These are phyloP conservation scores for Collybia sp. DNA, from an alignment of 768 basidiomycete species.

Conservation along the genomic window DNA sequence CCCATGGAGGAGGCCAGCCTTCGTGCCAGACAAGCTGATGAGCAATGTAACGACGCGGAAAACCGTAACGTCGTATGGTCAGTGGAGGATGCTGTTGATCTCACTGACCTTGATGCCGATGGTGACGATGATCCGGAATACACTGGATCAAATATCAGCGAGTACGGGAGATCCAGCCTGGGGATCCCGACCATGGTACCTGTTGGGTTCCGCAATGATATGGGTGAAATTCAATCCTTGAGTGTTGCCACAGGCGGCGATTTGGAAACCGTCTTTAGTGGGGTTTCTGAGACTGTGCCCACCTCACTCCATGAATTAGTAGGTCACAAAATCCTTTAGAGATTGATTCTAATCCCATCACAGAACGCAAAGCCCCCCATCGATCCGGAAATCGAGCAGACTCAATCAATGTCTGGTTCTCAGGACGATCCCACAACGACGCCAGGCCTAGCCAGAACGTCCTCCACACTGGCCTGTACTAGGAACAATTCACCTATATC, in stretches of 20 bases:
- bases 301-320: slow-evolving; percentile 55
- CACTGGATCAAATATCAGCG: slow-evolving; percentile 7
- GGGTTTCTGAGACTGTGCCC: slow-evolving; percentile 46
- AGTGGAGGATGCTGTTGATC: slow-evolving; percentile 44
- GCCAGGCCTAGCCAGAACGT: no score
- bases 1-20: slow-evolving; percentile 54
- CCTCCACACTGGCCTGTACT: no score
- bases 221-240: slow-evolving; percentile 48
- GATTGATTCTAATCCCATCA: not conserved
- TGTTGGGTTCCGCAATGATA: slow-evolving; percentile 52
- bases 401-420: slow-evolving; percentile 29
- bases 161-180: slow-evolving; percentile 4
- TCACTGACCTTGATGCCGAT: slow-evolving; percentile 49
- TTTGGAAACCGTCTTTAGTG: slow-evolving; percentile 43
- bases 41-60: slow-evolving; percentile 58
- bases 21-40: slow-evolving; percentile 50
- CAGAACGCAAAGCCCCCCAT: not conserved
- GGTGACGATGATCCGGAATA: slow-evolving; percentile 56
- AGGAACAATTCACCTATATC: no score
- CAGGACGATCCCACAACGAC: slow-evolving; percentile 1
- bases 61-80: slow-evolving; percentile 66
- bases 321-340: slow-evolving; percentile 8
- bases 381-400: slow-evolving; percentile 33
- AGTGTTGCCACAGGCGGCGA: slow-evolving; percentile 22
- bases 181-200: slow-evolving; percentile 32